Evolutionary conservation across 306 rosid species (phyloP), one percentile per base, ranked within the genome.

Genomic region (Lagenaria siceraria): DNA sequence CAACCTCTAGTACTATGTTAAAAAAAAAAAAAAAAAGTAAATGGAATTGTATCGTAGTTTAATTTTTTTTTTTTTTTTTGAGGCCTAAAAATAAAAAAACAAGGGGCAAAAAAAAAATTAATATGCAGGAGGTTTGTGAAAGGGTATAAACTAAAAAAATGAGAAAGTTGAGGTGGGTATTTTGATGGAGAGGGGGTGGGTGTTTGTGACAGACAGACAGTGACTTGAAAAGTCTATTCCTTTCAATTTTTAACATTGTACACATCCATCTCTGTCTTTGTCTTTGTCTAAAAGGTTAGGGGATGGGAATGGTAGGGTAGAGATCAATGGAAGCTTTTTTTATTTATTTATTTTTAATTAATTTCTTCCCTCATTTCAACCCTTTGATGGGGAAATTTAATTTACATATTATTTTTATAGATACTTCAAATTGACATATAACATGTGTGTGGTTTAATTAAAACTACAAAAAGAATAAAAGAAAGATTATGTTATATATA

Each of bases 161-260:
- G 48, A 64, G 49, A 64, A 64, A 31, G 27, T 19, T 64, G 72
- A 64, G 72, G 46, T 63, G 71, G 66, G 71, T 61, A 12, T 61
- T 61, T 14, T 61, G 40, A 29, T 61, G 40, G 63, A 5, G 36
- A 33, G 6, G 36, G 31, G 62, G 63, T 55, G 61, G 38, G 66
- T 33, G 7, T 61, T 61, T 61, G 40, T 36, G 46, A 27, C 14
- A 35, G 72, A 65, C 73, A 65, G 51, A 65, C 6, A 65, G 73
- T 65, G 51, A 65, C 73, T 8, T 35, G 24, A 64, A 64, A 65
- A 65, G 73, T 21, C 73, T 36, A 65, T 35, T 65, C 74, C 74
- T 38, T 48, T 68, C 53, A 38, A 68, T 68, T 68, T 68, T 68
- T 40, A 21, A 68, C 74, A 68, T 68, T 68, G 74, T 40, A 21